A percentile compares a stretch with the other conserved stretches of the same genome.
Conservation (phyloP, 78 protist species). For the Pelomyxa schiedti region DNA sequence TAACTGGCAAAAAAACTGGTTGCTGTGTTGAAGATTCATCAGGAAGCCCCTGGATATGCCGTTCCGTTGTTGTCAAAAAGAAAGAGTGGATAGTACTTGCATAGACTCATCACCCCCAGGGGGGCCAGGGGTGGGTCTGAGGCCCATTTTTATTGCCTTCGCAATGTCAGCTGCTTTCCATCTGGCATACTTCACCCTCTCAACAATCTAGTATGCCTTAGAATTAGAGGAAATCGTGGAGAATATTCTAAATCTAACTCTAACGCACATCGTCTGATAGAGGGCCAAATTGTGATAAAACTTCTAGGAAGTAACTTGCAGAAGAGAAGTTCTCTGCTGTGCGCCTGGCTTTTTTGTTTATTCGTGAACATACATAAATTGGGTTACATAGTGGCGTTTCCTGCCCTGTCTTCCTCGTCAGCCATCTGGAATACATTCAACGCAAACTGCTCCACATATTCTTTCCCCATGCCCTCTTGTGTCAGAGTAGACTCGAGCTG, state of each 20-base stretch:
- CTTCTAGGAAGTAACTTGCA: constrained; percentile 29
- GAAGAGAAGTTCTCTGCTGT: constrained; percentile 40
- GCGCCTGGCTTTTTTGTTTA: not conserved
- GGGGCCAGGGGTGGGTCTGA: constrained; percentile 17
- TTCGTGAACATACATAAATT: not conserved
- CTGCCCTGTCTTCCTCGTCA: constrained; percentile 41
- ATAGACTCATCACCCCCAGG: too few relatives aligned
- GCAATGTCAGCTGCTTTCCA: constrained; percentile 56
- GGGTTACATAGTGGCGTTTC: constrained; percentile 22
- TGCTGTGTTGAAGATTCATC: too few relatives aligned
- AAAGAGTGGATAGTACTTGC: too few relatives aligned
- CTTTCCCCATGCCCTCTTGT: constrained; percentile 18
- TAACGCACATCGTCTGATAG: constrained; percentile 20
- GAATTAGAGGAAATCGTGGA: too few relatives aligned
- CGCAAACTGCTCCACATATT: constrained; percentile 34
- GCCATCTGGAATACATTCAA: constrained; percentile 46
- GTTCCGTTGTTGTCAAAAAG: too few relatives aligned
- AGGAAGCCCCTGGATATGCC: too few relatives aligned
- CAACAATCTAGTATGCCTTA: constrained; percentile 4
- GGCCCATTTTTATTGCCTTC: constrained; percentile 48
- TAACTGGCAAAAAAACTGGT: too few relatives aligned
- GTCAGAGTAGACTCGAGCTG: constrained; percentile 21
- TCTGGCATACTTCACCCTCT: constrained; percentile 42
- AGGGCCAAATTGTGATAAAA: constrained; percentile 31
- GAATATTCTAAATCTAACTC: too few relatives aligned